Percentiles rank a stretch among this genome's conserved stretches.
Evolutionary conservation across 2,329 filamentous ascomycete genomes (phyloP).

Genomic region (Monosporascus cannonballus): DNA sequence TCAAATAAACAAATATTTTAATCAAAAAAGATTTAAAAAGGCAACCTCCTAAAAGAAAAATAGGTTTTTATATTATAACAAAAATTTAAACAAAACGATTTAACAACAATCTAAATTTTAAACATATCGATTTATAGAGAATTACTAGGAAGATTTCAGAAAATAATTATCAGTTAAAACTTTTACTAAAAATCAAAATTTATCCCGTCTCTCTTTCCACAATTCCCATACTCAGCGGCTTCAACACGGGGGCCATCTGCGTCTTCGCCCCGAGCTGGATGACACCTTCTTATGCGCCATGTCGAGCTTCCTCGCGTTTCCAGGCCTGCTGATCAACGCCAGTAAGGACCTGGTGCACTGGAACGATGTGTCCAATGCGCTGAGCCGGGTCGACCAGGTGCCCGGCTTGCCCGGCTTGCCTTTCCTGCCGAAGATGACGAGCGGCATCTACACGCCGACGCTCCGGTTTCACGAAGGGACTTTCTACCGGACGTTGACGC

Average conservation of each 20-base stretch:
- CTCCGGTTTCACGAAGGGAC: slow-evolving; percentile 23
- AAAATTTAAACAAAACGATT: no score
- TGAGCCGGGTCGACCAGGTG: slow-evolving; percentile 29
- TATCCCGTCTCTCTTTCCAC: slow-evolving; percentile 18
- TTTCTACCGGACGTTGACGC: slow-evolving; percentile 28
- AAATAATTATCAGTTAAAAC: no score
- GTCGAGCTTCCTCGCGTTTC: slow-evolving; percentile 38
- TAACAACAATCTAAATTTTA: no score
- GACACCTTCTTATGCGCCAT: slow-evolving; percentile 37
- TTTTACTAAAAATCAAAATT: no score
- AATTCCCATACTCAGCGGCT: slow-evolving; percentile 38
- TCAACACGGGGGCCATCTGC: slow-evolving; percentile 37
- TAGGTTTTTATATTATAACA: no score
- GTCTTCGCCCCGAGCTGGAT: slow-evolving; percentile 31
- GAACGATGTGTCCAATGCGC: slow-evolving; percentile 29
- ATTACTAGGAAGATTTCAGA: no score
- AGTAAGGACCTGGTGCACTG: slow-evolving; percentile 37
- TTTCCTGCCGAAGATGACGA: slow-evolving; percentile 1
- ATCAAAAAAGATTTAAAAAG: no score
- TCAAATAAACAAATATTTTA: no score
- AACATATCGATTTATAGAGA: no score
- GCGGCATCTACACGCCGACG: slow-evolving; percentile 30
- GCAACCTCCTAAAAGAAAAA: no score
- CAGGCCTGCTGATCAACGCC: slow-evolving; percentile 38
- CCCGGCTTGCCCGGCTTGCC: slow-evolving; percentile 26